Evolutionary conservation across 2,329 filamentous ascomycete genomes (phyloP).

Genomic region (Neopestalotiopsis clavispora): DNA sequence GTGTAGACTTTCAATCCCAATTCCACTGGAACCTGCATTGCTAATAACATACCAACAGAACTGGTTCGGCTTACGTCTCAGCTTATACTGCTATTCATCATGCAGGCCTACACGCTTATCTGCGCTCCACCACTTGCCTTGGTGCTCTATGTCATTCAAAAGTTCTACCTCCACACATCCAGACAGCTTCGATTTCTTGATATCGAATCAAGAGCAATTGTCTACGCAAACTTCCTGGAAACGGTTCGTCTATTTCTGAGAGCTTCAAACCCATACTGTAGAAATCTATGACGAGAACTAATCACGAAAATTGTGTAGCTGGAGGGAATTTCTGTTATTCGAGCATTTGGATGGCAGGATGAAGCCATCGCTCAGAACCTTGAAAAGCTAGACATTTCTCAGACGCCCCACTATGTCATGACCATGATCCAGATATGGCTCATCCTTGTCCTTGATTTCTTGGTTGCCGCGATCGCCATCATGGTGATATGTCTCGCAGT

Average conservation of each 20-base stretch:
- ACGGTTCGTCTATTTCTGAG: constrained; percentile 1
- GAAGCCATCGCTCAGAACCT: constrained; percentile 6
- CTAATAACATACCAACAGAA: neutral
- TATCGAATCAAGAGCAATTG: constrained; percentile 9
- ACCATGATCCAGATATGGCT: constrained; percentile 56
- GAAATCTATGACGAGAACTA: neutral
- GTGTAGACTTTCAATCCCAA: neutral
- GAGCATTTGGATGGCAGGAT: constrained; percentile 5
- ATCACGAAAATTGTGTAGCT: neutral
- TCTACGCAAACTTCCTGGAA: constrained; percentile 10
- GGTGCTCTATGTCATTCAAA: constrained; percentile 14
- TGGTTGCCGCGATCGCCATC: constrained; percentile 47
- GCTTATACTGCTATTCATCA: constrained; percentile 6
- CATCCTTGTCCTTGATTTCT: constrained; percentile 51
- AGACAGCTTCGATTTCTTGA: constrained; percentile 16
- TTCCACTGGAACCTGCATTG: neutral
- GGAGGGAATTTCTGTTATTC: constrained; percentile 6
- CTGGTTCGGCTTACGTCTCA: neutral
- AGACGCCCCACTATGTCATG: constrained; percentile 40
- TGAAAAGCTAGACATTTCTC: constrained; percentile 4
- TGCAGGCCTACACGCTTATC: neutral
- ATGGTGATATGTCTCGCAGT: constrained; percentile 47
- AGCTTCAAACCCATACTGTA: neutral
- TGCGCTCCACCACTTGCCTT: neutral
- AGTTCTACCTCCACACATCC: constrained; percentile 15